Percentiles rank a stretch among this genome's conserved stretches.
These are phyloP conservation scores for Coemansia pectinata DNA, from an alignment of 192 early-diverging fungal species.

Conservation along the genomic window DNA sequence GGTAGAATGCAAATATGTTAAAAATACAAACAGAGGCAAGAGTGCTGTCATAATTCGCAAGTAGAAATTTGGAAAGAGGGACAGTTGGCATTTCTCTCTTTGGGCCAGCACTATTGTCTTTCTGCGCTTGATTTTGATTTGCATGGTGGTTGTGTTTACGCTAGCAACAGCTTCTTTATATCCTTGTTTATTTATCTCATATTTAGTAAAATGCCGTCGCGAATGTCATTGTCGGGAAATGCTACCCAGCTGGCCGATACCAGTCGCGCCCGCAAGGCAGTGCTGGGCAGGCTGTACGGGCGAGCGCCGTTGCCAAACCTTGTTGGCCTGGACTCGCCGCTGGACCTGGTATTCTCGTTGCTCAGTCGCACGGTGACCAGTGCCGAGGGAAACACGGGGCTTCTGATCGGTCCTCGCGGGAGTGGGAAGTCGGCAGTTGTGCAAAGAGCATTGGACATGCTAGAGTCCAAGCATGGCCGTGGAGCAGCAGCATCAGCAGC, in stretches of 20 bases:
- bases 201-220: not conserved
- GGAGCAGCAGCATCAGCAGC: not conserved
- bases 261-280: not conserved
- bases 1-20: conserved; percentile 11
- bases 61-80: not conserved
- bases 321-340: conserved; percentile 29
- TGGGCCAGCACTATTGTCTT: not conserved
- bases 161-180: not conserved
- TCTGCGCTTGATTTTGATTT: not conserved
- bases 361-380: conserved; percentile 32
- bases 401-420: conserved; percentile 80
- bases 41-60: not conserved
- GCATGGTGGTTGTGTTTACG: not conserved
- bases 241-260: not conserved
- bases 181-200: not conserved
- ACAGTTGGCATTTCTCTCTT: not conserved
- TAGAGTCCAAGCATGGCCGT: conserved; percentile 18
- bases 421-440: conserved; percentile 68
- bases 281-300: conserved; percentile 34
- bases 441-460: conserved; percentile 18
- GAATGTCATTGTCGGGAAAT: conserved; percentile 9
- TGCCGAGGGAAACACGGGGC: conserved; percentile 80
- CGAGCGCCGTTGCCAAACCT: conserved; percentile 29
- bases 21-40: not conserved
- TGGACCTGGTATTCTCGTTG: conserved; percentile 20